These are phyloP conservation scores for Diutina sp. DNA, from an alignment of 1,139 yeast species.

Conservation along the genomic window DNA sequence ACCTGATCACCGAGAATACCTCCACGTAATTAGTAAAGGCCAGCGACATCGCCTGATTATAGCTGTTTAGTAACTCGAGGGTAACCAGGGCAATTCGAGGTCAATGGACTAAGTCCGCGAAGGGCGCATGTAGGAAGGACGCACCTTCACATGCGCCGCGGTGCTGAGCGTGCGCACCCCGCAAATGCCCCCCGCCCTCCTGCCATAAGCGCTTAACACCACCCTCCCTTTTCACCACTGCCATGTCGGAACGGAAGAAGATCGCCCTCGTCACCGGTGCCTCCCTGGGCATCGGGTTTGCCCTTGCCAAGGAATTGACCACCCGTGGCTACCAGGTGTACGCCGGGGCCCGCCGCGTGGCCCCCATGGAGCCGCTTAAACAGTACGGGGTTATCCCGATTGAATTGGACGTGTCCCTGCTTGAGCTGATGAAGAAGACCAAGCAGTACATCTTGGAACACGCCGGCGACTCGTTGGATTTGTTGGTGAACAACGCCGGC, in stretches of 20 bases:
- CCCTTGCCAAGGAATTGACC: conserved; percentile 53
- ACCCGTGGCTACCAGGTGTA: conserved; percentile 50
- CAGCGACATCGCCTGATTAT: too few species aligned
- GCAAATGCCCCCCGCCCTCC: background rate
- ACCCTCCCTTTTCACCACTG: background rate
- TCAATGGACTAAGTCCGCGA: too few species aligned
- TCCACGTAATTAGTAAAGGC: too few species aligned
- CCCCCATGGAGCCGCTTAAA: conserved; percentile 43
- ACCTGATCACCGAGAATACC: background rate
- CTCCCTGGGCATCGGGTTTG: conserved; percentile 71
- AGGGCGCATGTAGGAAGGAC: too few species aligned
- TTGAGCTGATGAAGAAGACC: conserved; percentile 35
- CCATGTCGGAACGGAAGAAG: conserved; percentile 9
- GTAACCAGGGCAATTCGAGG: too few species aligned
- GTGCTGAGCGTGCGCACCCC: background rate
- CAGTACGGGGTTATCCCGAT: conserved; percentile 20
- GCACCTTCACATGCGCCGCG: too few species aligned
- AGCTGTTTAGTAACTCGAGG: too few species aligned
- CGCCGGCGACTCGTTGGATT: conserved; percentile 23
- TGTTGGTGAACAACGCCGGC: conserved; percentile 14
- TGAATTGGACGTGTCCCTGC: conserved; percentile 40
- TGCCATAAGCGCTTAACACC: too few species aligned
- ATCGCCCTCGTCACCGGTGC: conserved; percentile 65
- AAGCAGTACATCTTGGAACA: conserved; percentile 25
- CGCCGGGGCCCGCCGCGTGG: conserved; percentile 63